Evolutionary conservation across 2,329 filamentous ascomycete genomes (phyloP).

Genomic region (Paraconiothyrium sp.): DNA sequence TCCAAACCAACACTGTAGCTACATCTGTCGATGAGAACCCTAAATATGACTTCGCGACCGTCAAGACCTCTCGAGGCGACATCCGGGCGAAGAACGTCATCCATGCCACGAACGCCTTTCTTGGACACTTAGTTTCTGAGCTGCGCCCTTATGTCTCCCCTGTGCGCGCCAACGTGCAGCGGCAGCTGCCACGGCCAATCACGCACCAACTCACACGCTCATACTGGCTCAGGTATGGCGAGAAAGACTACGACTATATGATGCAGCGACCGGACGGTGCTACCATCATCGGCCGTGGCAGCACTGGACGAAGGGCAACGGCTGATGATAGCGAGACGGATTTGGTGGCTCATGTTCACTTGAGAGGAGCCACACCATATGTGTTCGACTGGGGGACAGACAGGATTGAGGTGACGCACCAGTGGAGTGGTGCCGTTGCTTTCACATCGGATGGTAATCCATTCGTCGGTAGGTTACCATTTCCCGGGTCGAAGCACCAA

Average conservation of each 20-base stretch:
- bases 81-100: not conserved
- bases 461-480: not conserved
- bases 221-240: not conserved
- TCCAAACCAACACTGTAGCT: not conserved
- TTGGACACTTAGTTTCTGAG: not conserved
- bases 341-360: not conserved
- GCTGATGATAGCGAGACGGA: not conserved
- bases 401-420: constrained; percentile 1
- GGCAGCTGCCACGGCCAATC: not conserved
- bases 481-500: not conserved
- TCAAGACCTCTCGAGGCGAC: not conserved
- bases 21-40: not conserved
- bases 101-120: not conserved
- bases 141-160: not conserved
- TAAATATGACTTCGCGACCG: not conserved
- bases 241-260: constrained; percentile 1
- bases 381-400: not conserved
- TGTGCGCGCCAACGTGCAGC: not conserved
- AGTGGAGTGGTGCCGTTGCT: not conserved
- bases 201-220: not conserved
- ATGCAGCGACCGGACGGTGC: not conserved
- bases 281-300: not conserved
- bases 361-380: not conserved
- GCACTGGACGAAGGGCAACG: not conserved
- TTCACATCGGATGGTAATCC: not conserved